Evolutionary conservation across 164 flowering plant genomes (phyloP), one percentile per base, ranked within the genome.

Genomic region (Magnolia changhungtana): DNA sequence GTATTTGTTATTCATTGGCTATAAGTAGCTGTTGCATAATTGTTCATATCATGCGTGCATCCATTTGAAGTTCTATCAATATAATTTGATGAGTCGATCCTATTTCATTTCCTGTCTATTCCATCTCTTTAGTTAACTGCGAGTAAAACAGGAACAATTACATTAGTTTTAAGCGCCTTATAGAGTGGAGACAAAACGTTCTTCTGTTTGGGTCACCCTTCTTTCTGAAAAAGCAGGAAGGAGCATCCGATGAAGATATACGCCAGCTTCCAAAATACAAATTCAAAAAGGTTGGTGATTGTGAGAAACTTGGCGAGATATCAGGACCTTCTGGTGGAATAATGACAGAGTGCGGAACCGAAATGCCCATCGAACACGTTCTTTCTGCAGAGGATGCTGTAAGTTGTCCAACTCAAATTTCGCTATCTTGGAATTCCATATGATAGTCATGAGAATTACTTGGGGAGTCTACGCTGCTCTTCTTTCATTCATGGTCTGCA

Each of bases 161-260:
- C 45, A 16, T 59, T 19, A 59, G n/a, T 19, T 20, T 65, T 21
- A 20, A 18, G 14, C 0, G 37, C 29, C 16, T 20, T 11, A 0
- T 65, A 65, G 24, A 13, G 13, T 31, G 49, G 4, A 31, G 50
- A 29, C 20, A 7, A 20, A 70, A 20, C 2, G 3, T 49, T 70
- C 20, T 68, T 31, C 20, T 49, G 27, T 72, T 13, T 24, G 45
- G 45, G 29, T 24, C 14, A 69, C 50, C 37, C 16, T 55, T 72
- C 55, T 49, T 50, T 55, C 45, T 79, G 76, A 29, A 37, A 37
- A 77, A 76, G 74, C 86, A 92, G 97, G 91, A 89, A 81, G 97
- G 97, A 67, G 97, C 97, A 67, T 80, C 91, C 70, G 84, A 86
- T 71, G 95, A 92, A 73, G 97, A 89, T 75, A 81, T 92, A 49